Evolutionary conservation across 345 rosid genomes (phyloP), one percentile per base, ranked within the genome.

Genomic region (Tarenaya hassleriana): DNA sequence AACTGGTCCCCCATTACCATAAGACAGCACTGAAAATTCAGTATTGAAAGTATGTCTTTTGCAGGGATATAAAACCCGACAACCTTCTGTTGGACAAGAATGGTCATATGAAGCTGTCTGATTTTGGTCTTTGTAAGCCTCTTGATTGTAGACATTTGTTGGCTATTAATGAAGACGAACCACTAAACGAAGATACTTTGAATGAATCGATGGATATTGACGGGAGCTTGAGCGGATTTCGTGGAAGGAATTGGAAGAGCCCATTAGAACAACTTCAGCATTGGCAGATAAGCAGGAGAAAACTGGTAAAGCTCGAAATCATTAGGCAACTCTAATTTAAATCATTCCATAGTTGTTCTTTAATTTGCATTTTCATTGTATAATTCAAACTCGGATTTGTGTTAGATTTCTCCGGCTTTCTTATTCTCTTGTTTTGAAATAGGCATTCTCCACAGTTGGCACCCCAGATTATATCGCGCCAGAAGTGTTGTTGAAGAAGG

Each of bases 51-150:
- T 34, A 31, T 10, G 24, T 53, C 16, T 60, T 50, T 53, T 57
- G 51, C 82, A 91, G 96, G 76, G 98, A 91, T 72, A 86, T 91
- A 65, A 91, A 91, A 73, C 96, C 98, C 16, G 98, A 90, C 75
- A 86, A 91, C 62, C 84, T 91, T 51, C 65, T 91, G 47, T 62
- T 91, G 80, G 98, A 91, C 74, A 79, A 73, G 79, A 41, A 78
- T 60, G 98, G 98, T 53, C 98, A 86, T 62, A 73, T 82, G 86
- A 86, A 78, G 82, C 81, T 91, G 55, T 91, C 96, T 16, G 98
- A 91, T 73, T 90, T 91, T 77, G 98, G 96, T 73, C 91, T 91
- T 56, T 91, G 98, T 80, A 91, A 91, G 68, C 96, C 98, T 61
- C 88, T 91, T 48, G 92, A 86, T 64, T 82, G 91, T 66, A 65